These are phyloP conservation scores for Kwoniella shivajii DNA, from an alignment of 1,284 basidiomycete genomes.

Conservation along the genomic window DNA sequence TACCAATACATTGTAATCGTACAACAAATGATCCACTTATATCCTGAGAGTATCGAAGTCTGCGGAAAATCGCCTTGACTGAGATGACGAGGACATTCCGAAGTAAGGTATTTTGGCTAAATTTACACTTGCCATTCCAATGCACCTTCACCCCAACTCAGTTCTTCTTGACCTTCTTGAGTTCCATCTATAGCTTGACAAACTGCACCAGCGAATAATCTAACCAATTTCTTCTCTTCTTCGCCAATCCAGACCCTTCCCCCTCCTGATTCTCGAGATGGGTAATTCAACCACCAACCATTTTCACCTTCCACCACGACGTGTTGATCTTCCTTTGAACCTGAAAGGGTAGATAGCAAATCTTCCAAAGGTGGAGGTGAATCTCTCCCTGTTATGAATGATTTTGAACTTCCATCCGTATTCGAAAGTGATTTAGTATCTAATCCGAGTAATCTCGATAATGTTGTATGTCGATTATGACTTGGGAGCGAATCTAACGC, in stretches of 20 bases:
- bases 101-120: too few relatives aligned
- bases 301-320: conserved; percentile 4
- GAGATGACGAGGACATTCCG: too few relatives aligned
- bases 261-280: conserved; percentile 13
- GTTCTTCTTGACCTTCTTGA: conserved; percentile 20
- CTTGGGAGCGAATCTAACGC: conserved; percentile 41
- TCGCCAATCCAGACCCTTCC: conserved; percentile 44
- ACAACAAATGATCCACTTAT: too few relatives aligned
- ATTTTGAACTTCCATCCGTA: conserved; percentile 16
- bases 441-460: conserved; percentile 41
- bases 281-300: conserved; percentile 39
- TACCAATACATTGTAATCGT: too few relatives aligned
- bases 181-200: conserved; percentile 40
- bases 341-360: conserved; percentile 18
- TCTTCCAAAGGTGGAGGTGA: conserved; percentile 45
- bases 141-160: conserved; percentile 37
- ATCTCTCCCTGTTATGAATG: conserved; percentile 30
- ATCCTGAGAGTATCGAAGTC: too few relatives aligned
- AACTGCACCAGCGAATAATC: conserved; percentile 39
- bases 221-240: conserved; percentile 43
- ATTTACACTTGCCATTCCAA: conserved; percentile 43
- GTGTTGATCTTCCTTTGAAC: background rate
- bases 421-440: conserved; percentile 35
- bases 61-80: too few relatives aligned
- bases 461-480: conserved; percentile 25